These are phyloP conservation scores for Trametes elegans DNA, from an alignment of 768 basidiomycete species.

Conservation along the genomic window DNA sequence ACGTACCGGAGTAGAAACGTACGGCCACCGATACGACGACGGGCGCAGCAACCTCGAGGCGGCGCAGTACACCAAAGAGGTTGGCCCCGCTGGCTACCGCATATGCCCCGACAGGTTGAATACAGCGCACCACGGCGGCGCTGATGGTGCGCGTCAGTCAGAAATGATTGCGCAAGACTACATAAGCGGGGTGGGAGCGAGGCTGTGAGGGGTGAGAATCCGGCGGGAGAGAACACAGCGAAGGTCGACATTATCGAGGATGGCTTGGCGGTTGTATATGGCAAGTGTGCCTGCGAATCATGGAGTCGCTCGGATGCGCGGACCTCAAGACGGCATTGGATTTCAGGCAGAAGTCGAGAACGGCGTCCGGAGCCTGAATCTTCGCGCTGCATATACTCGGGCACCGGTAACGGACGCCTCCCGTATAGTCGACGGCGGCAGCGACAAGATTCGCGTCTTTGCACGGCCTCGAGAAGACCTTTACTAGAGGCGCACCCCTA, in stretches of 20 bases:
- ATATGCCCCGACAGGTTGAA: neutral
- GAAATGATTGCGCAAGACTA: neutral
- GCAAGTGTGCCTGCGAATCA: neutral
- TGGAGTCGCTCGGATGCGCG: slow-evolving; percentile 18
- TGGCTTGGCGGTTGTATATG: slow-evolving; percentile 10
- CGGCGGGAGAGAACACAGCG: neutral
- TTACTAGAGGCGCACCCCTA: neutral
- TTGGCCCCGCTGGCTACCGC: neutral
- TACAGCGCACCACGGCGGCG: neutral
- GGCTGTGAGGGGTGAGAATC: slow-evolving; percentile 17
- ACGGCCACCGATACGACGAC: neutral
- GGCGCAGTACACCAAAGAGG: neutral
- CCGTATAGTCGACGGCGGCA: neutral
- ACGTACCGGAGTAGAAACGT: neutral
- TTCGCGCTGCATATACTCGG: neutral
- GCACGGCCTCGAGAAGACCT: slow-evolving; percentile 5
- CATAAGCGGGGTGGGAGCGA: slow-evolving; percentile 6
- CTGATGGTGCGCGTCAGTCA: neutral
- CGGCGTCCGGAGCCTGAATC: slow-evolving; percentile 7
- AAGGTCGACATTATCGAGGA: neutral
- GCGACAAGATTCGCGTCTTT: neutral
- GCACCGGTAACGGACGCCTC: neutral
- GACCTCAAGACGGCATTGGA: slow-evolving; percentile 10
- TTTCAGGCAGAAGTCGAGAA: neutral
- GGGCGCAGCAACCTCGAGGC: neutral